Percentiles rank a stretch among this genome's conserved stretches.
Conservation (phyloP, 2,329 filamentous ascomycete species). For the Phoma sp. region DNA sequence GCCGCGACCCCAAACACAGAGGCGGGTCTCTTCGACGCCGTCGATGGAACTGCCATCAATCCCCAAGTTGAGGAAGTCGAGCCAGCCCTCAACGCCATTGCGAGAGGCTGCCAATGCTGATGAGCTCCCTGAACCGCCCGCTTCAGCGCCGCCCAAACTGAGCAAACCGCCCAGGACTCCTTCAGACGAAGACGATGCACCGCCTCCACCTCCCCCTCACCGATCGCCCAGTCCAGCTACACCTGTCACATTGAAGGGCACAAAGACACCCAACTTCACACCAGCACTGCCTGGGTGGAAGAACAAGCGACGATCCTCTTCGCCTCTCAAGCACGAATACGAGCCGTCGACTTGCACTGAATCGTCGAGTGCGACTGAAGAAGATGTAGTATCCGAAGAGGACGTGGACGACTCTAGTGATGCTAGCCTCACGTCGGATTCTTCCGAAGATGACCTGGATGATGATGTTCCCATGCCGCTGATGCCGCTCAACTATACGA, state of each 20-base stretch:
- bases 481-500: slow-evolving; percentile 38
- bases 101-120: slow-evolving; percentile 23
- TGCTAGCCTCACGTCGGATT: slow-evolving; percentile 55
- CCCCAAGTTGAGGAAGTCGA: slow-evolving; percentile 52
- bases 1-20: slow-evolving; percentile 48
- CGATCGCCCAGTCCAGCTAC: slow-evolving; percentile 59
- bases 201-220: slow-evolving; percentile 58
- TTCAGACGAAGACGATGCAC: slow-evolving; percentile 29
- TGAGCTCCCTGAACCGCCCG: slow-evolving; percentile 26
- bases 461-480: slow-evolving; percentile 51
- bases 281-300: slow-evolving; percentile 53
- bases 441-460: slow-evolving; percentile 65
- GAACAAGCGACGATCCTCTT: slow-evolving; percentile 77
- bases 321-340: slow-evolving; percentile 96
- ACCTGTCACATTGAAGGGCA: slow-evolving; percentile 53
- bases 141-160: slow-evolving; percentile 39
- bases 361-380: slow-evolving; percentile 64
- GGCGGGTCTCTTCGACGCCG: slow-evolving; percentile 57
- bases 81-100: slow-evolving; percentile 46
- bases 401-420: slow-evolving; percentile 60
- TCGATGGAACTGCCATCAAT: slow-evolving; percentile 55
- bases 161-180: slow-evolving; percentile 29
- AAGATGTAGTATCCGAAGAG: slow-evolving; percentile 49
- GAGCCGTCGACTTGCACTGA: slow-evolving; percentile 79
- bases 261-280: slow-evolving; percentile 55